These are phyloP conservation scores for Lepidium didymum DNA, from an alignment of 345 rosid species.

Conservation along the genomic window DNA sequence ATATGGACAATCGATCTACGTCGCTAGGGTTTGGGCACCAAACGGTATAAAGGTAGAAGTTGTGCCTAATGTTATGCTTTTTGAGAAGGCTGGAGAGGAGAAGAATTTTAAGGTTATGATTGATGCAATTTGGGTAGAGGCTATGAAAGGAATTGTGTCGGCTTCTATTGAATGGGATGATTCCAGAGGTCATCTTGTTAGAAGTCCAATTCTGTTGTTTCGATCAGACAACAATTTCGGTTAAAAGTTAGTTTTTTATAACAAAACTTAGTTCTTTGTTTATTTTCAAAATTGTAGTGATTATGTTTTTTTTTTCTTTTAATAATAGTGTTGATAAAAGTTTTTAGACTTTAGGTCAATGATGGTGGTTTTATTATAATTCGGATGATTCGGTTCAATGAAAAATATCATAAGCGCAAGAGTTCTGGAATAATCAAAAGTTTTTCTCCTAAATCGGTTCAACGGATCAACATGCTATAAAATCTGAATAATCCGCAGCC, in stretches of 20 bases:
- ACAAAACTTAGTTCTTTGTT: neutral
- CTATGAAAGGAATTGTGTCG: constrained; percentile 28
- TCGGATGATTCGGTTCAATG: too few species aligned
- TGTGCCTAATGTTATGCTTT: constrained; percentile 41
- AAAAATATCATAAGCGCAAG: too few species aligned
- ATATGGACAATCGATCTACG: constrained; percentile 35
- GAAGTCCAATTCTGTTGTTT: constrained; percentile 48
- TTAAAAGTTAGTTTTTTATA: neutral
- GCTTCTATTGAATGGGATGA: constrained; percentile 61
- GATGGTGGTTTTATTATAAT: too few species aligned
- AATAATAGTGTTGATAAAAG: neutral
- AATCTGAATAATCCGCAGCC: too few species aligned
- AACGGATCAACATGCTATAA: too few species aligned
- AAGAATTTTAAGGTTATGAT: constrained; percentile 46
- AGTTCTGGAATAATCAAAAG: too few species aligned
- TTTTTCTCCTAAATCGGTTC: too few species aligned
- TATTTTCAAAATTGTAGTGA: neutral
- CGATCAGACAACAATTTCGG: neutral
- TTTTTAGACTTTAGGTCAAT: too few species aligned
- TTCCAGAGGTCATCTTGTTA: constrained; percentile 40
- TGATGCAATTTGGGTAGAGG: constrained; percentile 32
- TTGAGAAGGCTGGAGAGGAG: constrained; percentile 27
- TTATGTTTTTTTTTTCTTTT: neutral
- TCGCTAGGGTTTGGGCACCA: constrained; percentile 43
- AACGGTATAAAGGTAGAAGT: constrained; percentile 43